These are phyloP conservation scores for Zygosaccharomyces sapae DNA, from an alignment of 1,139 yeast species.

Conservation along the genomic window DNA sequence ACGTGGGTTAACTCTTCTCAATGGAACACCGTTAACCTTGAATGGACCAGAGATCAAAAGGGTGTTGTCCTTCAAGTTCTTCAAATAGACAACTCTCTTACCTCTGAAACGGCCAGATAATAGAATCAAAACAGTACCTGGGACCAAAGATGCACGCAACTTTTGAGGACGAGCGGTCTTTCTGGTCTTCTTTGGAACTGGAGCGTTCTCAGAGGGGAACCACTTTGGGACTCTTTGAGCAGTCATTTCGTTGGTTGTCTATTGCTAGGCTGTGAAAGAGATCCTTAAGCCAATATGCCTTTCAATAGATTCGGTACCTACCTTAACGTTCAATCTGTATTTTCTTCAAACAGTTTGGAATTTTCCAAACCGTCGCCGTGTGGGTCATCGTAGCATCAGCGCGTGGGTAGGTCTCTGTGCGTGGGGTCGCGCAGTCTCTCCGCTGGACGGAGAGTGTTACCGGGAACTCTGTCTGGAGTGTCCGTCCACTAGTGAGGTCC, in stretches of 20 bases:
- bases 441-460: neutral
- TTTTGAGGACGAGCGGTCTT: constrained; percentile 92
- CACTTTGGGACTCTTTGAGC: constrained; percentile 67
- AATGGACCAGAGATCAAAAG: constrained; percentile 98
- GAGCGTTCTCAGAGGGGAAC: constrained; percentile 93
- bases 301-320: neutral
- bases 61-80: constrained; percentile 98
- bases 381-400: constrained; percentile 4
- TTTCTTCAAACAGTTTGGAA: constrained; percentile 7
- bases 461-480: neutral
- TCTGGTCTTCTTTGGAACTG: constrained; percentile 82
- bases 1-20: constrained; percentile 98
- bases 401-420: constrained; percentile 5
- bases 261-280: constrained; percentile 16
- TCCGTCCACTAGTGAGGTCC: neutral
- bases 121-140: constrained; percentile 97
- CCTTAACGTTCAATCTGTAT: constrained; percentile 1
- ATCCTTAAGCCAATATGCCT: neutral
- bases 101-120: constrained; percentile 99
- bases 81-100: constrained; percentile 98
- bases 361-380: constrained; percentile 5
- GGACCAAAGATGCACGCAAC: constrained; percentile 94
- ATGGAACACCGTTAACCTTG: constrained; percentile 99
- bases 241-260: constrained; percentile 34
- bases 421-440: neutral